phyloP scores from a whole-genome alignment of 2,329 filamentous ascomycete species.

The Lizonia empirigonia region DNA sequence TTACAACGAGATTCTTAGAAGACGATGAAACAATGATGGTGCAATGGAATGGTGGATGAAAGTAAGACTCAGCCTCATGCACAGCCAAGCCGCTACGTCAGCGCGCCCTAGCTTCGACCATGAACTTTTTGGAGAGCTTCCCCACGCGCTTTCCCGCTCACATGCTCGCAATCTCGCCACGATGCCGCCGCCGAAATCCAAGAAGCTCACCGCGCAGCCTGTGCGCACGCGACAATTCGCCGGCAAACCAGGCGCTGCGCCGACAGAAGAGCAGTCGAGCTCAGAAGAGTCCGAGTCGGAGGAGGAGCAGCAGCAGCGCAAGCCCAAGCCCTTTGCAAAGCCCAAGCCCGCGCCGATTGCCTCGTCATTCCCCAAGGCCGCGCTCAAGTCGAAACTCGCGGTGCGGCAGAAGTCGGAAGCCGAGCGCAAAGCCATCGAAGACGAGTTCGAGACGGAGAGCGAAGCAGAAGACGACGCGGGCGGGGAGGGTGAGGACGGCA shows the following conservation, averaged over 20 bases:
- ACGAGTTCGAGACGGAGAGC: slow-evolving; percentile 66
- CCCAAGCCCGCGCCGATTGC: slow-evolving; percentile 49
- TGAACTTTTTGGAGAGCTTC: slow-evolving; percentile 14
- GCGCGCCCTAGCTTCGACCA: slow-evolving; percentile 1
- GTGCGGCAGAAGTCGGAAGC: slow-evolving; percentile 43
- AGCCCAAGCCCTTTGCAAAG: slow-evolving; percentile 41
- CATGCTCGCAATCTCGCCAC: not conserved
- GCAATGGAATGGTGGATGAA: no score
- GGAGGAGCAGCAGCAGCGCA: slow-evolving; percentile 55
- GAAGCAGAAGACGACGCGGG: slow-evolving; percentile 34
- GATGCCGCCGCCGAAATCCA: slow-evolving; percentile 62
- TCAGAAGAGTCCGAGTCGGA: slow-evolving; percentile 59
- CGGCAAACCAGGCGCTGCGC: slow-evolving; percentile 70
- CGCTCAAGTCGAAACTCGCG: slow-evolving; percentile 51
- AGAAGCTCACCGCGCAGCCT: slow-evolving; percentile 93
- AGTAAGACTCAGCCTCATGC: slow-evolving; percentile 9
- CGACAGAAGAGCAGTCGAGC: slow-evolving; percentile 47
- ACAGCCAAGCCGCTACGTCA: slow-evolving; percentile 11
- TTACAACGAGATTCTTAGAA: no score
- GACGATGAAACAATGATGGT: no score
- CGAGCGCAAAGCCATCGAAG: slow-evolving; percentile 50
- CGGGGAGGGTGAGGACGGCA: slow-evolving; percentile 18
- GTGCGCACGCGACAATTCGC: slow-evolving; percentile 80
- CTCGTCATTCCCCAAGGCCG: slow-evolving; percentile 54
- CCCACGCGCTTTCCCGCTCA: not conserved